Evolutionary conservation across 1,139 yeast species (phyloP), one percentile per base, ranked within the genome.

Genomic region (Saccharomyces hybrid): DNA sequence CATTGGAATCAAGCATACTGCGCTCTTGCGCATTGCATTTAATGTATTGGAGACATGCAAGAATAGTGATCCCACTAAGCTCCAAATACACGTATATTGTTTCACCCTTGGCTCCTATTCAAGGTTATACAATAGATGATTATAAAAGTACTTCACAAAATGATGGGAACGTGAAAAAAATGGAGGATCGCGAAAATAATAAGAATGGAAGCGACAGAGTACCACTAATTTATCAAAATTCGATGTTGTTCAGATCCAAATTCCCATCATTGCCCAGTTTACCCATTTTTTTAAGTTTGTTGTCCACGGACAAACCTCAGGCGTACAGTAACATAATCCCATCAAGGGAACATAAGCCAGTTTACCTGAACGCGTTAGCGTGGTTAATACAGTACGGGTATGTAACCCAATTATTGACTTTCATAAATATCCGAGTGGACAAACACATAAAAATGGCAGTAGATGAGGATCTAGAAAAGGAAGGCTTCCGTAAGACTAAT

Each of bases 31-130:
- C 96, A 2, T 78, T 83, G 56, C 96, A 90, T 70, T 73, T 93
- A 53, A 85, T 91, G 4, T 89, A 89, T 70, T 91, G 98, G 97
- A 78, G 97, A 63, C 75, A 95, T 53, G 98, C 98, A 0, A 76
- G 96, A 54, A 83, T 88, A 0, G 83, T 90, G 2, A 78, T 85
- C 5, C 98, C 99, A 0, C 67, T 93, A 38, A 83, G 82, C 56
- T 78, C 90, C 0, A 77, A 53, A n/a, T 82, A 87, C 46, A 81
- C 83, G 0, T 93, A 89, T 66, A 83, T 86, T 14, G 87, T 89
- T 0, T 88, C 96, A 0, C 97, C 98, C 0, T 76, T 93, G 76
- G 95, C 97, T 0, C 95, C 96, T 0, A 73, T 85, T 42, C 73
- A 77, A n/a, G 73, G 77, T 5, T 50, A 53, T 8, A 54, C 60